Evolutionary conservation across 2,329 filamentous ascomycete genomes (phyloP), one percentile per base, ranked within the genome.

Genomic region (Diplodia mutila): DNA sequence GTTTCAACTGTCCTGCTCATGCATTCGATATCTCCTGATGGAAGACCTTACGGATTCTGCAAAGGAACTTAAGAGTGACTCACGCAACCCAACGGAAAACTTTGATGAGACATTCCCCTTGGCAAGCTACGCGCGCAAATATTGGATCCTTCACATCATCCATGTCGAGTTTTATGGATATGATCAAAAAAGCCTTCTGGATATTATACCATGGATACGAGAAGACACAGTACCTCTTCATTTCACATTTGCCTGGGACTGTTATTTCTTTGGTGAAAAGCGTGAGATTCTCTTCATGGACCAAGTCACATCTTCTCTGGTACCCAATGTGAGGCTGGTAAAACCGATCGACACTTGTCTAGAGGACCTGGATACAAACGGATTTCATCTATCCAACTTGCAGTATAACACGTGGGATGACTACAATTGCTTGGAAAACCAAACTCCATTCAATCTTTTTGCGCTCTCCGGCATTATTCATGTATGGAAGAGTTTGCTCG

Each of bases 31-130:
- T 37, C 52, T 54, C 5, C 9, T 54, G 29, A 1, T 54, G 52
- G 29, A 54, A 12, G 52, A 54, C 21, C 16, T 54, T 6, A 4
- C 18, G 18, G 3, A 34, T 9, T 2, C 9, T n/a, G 9, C n/a
- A 9, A 18, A 29, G 7, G 29, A 18, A 6, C 2, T 54, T 3
- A 18, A 11, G 29, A 2, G 9, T 34, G 29, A 27, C 12, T 3
- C 4, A 9, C 0, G 8, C 21, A 37, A 11, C 2, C 12, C 2
- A 21, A 1, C 1, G 11, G 0, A 34, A n/a, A n/a, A 7, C 1
- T 34, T 54, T 4, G 0, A 23, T 1, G 27, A 25, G 18, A 3
- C 4, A 3, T 54, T 54, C 8, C 52, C 18, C 2, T 34, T 34
- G 0, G 23, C 16, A 27, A 1, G 3, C 8, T 57, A 57, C 12